Base-by-base conservation (phyloP, 495 filamentous ascomycete genomes). In the Xylona heveae region DNA sequence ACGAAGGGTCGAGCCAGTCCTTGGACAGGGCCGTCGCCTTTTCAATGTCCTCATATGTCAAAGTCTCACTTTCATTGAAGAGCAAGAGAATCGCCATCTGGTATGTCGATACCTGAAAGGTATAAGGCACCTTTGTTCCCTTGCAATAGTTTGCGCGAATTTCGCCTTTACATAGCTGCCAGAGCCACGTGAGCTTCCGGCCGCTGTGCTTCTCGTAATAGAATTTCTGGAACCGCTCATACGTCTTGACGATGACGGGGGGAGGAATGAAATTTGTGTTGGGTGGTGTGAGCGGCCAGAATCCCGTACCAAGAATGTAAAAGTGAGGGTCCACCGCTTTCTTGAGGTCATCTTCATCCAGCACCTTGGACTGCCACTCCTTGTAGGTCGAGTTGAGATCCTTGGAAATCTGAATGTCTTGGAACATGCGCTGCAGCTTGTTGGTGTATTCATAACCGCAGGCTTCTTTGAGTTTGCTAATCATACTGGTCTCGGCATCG, bases 381-480 rank as follows among this genome's bases (percentile, higher is more conserved):
- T 75, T 74, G 64, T 85, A 95, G 22, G 66, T 66, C 22, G 64
- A 62, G 52, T 99, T 95, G 32, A 99, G 71, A 55, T 95, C 90
- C 51, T 92, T 90, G 42, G 84, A 94, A 31, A 91, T 88, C 49
- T 94, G 88, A 56, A 99, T 95, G 44, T 99, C 88, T 49, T 94
- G 83, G 66, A 95, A 95, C 88, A 99, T 99, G 44, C 90, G 83
- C 58, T 95, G 88, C 30, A 99, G 61, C 53, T 94, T 95, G 60
- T 95, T 95, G 41, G 88, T 99, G 49, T 99, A 99, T 50, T 99
- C 88, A 38, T 90, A 95, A 40, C 88, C 88, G 46, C 88, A 95
- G 0, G 85, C 88, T 49, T 99, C 88, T 59, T 95, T 99, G 39
- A 99, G 64, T 54, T 99, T 99, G 60, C 75, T 78, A 51, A 99